Percentiles rank a stretch among this genome's conserved stretches.
These are phyloP conservation scores for Luffa aegyptiaca DNA, from an alignment of 306 rosid species.

Conservation along the genomic window DNA sequence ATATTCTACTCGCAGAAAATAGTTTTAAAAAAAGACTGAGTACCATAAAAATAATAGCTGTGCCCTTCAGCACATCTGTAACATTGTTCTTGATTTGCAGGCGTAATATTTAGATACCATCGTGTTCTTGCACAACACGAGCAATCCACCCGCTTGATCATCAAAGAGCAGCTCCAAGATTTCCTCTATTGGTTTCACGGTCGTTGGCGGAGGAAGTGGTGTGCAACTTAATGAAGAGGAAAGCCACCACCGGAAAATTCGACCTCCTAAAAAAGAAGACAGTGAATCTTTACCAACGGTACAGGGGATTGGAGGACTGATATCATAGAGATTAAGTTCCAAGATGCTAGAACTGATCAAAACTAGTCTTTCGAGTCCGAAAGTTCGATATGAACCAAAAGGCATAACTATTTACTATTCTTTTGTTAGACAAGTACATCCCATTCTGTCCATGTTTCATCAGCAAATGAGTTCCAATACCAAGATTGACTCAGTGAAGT, in stretches of 20 bases:
- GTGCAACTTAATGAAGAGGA: constrained; percentile 18
- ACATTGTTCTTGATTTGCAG: constrained; percentile 1
- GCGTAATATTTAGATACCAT: background rate
- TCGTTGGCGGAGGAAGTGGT: background rate
- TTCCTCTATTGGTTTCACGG: background rate
- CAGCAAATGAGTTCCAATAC: background rate
- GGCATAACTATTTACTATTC: background rate
- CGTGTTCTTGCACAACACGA: background rate
- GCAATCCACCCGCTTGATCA: background rate
- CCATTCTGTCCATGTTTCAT: background rate
- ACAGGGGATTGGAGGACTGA: background rate
- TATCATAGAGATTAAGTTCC: background rate
- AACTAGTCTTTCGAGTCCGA: background rate
- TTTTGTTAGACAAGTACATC: background rate
- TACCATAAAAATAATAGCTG: background rate
- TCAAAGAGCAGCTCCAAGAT: background rate
- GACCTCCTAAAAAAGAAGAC: constrained; percentile 30
- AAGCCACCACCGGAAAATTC: constrained; percentile 47
- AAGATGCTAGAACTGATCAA: background rate
- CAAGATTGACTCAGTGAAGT: background rate
- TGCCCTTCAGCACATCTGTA: background rate
- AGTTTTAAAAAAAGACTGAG: background rate
- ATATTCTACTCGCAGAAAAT: background rate
- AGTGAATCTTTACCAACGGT: background rate
- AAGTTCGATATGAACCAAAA: background rate